These are phyloP conservation scores for Cupressus sempervirens DNA, from an alignment of 75 land plant genomes.

Conservation along the genomic window DNA sequence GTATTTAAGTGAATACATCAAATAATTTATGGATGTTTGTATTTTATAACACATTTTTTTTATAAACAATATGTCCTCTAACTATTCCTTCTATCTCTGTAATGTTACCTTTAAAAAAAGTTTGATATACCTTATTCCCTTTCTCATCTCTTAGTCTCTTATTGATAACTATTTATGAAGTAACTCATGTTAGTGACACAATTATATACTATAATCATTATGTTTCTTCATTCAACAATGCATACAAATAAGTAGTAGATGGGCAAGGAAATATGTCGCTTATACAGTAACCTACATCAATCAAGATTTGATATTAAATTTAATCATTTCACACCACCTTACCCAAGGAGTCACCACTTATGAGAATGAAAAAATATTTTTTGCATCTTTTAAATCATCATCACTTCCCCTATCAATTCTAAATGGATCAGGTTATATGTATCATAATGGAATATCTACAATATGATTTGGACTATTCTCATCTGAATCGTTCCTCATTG, in stretches of 20 bases:
- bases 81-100: too few species aligned
- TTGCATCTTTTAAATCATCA: slow-evolving; percentile 21
- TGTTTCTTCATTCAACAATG: too few species aligned
- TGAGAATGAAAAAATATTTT: slow-evolving; percentile 72
- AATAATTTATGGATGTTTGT: too few species aligned
- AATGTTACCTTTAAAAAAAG: too few species aligned
- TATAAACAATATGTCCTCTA: too few species aligned
- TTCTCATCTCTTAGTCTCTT: too few species aligned
- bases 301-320: background rate
- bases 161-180: too few species aligned
- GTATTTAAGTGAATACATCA: too few species aligned
- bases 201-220: too few species aligned
- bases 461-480: slow-evolving; percentile 65
- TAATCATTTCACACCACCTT: slow-evolving; percentile 38
- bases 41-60: too few species aligned
- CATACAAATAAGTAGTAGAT: background rate
- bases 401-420: slow-evolving; percentile 21
- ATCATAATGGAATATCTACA: slow-evolving; percentile 30
- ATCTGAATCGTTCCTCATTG: slow-evolving; percentile 44
- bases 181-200: too few species aligned
- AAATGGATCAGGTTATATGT: slow-evolving; percentile 18
- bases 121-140: too few species aligned
- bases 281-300: background rate
- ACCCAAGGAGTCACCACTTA: slow-evolving; percentile 92
- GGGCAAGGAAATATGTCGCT: background rate